Evolutionary conservation across 2,329 filamentous ascomycete genomes (phyloP).

Genomic region (Hypocrella siamensis): DNA sequence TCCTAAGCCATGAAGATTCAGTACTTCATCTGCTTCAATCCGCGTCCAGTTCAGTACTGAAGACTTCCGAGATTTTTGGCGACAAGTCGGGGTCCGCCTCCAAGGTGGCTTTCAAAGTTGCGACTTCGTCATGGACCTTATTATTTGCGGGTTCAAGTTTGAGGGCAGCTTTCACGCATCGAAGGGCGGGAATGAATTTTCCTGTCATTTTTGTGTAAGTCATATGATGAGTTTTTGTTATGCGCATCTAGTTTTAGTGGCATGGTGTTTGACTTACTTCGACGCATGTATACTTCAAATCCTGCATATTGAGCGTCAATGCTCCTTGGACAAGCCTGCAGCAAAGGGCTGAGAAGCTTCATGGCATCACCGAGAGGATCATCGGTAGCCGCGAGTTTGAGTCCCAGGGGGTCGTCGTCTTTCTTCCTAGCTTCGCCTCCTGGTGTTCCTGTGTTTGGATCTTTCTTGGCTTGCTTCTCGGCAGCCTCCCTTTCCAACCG

Average conservation of each 20-base stretch:
- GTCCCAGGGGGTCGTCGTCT: conserved; percentile 75
- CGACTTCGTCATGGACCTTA: conserved; percentile 58
- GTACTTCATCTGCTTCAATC: conserved; percentile 6
- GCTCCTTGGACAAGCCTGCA: conserved; percentile 69
- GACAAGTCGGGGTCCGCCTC: conserved; percentile 41
- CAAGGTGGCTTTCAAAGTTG: conserved; percentile 51
- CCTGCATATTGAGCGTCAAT: conserved; percentile 71
- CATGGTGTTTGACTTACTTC: conserved; percentile 46
- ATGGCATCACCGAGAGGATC: conserved; percentile 75
- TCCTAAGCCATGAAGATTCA: too few species aligned
- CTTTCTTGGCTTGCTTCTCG: conserved; percentile 63
- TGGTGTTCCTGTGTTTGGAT: conserved; percentile 62
- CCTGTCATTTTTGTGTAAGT: conserved; percentile 1
- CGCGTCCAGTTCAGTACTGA: conserved; percentile 52
- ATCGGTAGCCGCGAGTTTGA: conserved; percentile 63
- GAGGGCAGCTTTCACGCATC: conserved; percentile 63
- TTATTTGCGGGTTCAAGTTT: conserved; percentile 54
- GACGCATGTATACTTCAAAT: conserved; percentile 77
- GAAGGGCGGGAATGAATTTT: conserved; percentile 77
- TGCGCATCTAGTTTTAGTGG: neutral
- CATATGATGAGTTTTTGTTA: neutral
- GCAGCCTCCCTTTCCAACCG: conserved; percentile 59
- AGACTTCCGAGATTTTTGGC: conserved; percentile 48
- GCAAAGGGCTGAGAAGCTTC: conserved; percentile 68
- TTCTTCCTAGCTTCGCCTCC: conserved; percentile 64